Evolutionary conservation across 352 stramenopile species (phyloP).

Genomic region (Saprolegnia parasitica): DNA sequence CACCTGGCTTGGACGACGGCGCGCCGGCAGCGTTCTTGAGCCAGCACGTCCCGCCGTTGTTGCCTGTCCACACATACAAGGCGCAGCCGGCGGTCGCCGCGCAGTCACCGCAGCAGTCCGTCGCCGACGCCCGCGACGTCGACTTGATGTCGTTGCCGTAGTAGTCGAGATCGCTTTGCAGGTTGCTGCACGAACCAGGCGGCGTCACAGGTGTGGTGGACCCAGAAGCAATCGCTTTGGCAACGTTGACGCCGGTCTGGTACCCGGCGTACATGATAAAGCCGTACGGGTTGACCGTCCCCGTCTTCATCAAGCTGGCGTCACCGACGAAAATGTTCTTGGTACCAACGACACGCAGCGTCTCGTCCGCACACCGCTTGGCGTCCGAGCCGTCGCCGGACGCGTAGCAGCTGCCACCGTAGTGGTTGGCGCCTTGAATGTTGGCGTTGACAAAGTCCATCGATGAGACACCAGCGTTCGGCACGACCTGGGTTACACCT

Average conservation of each 20-base stretch:
- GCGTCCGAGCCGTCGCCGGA: slow-evolving; percentile 42
- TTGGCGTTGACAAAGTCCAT: slow-evolving; percentile 42
- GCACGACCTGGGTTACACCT: slow-evolving; percentile 51
- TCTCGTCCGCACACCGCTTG: slow-evolving; percentile 55
- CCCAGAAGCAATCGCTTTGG: neutral
- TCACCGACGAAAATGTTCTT: slow-evolving; percentile 66
- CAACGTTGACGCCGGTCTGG: slow-evolving; percentile 35
- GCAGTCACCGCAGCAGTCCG: slow-evolving; percentile 26
- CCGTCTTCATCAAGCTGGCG: slow-evolving; percentile 53
- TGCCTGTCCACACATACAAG: slow-evolving; percentile 12
- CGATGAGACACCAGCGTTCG: slow-evolving; percentile 34
- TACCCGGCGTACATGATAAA: slow-evolving; percentile 72
- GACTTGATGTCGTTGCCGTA: slow-evolving; percentile 32
- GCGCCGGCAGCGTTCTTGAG: slow-evolving; percentile 15
- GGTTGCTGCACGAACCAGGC: neutral
- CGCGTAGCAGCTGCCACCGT: slow-evolving; percentile 61
- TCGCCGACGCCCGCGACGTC: slow-evolving; percentile 29
- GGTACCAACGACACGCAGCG: slow-evolving; percentile 54
- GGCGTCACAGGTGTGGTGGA: neutral
- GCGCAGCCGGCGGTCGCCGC: slow-evolving; percentile 5
- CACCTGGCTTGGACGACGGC: neutral
- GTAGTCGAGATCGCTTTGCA: slow-evolving; percentile 23
- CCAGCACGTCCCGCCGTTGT: slow-evolving; percentile 23
- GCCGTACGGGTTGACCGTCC: slow-evolving; percentile 62
- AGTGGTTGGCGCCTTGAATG: slow-evolving; percentile 44